Percentiles rank a stretch among this genome's conserved stretches.
phyloP scores from a whole-genome alignment of 169 alveolate genomes.

The Cytauxzoon felis region DNA sequence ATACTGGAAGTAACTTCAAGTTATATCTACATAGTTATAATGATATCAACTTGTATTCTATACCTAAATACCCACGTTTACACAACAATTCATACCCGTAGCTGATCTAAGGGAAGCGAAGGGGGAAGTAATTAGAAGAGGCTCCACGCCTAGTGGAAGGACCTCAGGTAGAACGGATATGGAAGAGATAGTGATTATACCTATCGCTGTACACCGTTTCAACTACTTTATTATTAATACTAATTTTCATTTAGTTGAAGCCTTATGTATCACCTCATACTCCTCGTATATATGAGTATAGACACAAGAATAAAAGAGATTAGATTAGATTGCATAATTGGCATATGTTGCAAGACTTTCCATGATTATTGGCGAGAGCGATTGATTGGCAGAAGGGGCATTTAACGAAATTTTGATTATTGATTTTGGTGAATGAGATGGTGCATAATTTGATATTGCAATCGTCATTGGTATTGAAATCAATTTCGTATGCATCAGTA shows the following conservation, averaged over 20 bases:
- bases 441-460: constrained; percentile 37
- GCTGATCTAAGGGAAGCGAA: too few species aligned
- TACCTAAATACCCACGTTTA: too few species aligned
- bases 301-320: background rate
- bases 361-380: constrained; percentile 35
- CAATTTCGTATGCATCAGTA: constrained; percentile 25
- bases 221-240: too few species aligned
- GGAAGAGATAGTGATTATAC: too few species aligned
- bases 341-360: constrained; percentile 43
- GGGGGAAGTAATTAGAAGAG: too few species aligned
- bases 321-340: constrained; percentile 34
- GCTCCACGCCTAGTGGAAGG: too few species aligned
- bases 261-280: constrained; percentile 74
- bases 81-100: too few species aligned
- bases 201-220: too few species aligned
- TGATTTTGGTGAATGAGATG: constrained; percentile 22
- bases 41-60: too few species aligned
- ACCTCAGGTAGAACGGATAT: too few species aligned
- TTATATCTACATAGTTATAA: too few species aligned
- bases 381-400: constrained; percentile 52
- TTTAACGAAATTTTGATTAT: constrained; percentile 25
- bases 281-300: constrained; percentile 16
- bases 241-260: constrained; percentile 65
- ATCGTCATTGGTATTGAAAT: constrained; percentile 22
- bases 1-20: too few species aligned